A percentile compares a stretch with the other conserved stretches of the same genome.
Evolutionary conservation across 768 basidiomycete species (phyloP).

Genomic region (Dictyophora rubrovolvata): DNA sequence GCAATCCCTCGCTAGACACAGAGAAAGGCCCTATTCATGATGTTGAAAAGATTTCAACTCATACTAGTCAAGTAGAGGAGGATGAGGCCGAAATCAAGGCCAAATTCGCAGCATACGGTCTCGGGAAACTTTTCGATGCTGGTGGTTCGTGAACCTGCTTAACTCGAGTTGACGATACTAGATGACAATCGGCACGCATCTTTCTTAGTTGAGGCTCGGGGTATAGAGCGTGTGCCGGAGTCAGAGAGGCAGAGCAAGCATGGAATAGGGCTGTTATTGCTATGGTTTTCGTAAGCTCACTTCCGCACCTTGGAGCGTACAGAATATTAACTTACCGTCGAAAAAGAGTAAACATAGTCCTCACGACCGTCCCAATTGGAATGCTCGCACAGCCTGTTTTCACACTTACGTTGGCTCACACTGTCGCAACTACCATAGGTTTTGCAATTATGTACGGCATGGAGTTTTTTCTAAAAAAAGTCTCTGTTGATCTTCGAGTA

Average conservation of each 20-base stretch:
- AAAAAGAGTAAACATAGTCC: slow-evolving; percentile 39
- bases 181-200: not conserved
- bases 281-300: slow-evolving; percentile 4
- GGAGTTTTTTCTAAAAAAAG: not conserved
- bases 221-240: slow-evolving; percentile 45
- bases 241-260: slow-evolving; percentile 34
- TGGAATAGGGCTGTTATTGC: slow-evolving; percentile 8
- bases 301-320: not conserved
- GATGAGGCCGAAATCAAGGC: not conserved
- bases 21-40: not conserved
- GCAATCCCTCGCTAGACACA: not conserved
- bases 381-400: slow-evolving; percentile 37
- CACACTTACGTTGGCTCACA: slow-evolving; percentile 37
- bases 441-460: slow-evolving; percentile 1
- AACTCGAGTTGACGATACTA: not conserved
- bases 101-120: not conserved
- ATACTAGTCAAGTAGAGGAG: not conserved
- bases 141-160: not conserved
- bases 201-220: slow-evolving; percentile 36
- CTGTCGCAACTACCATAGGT: slow-evolving; percentile 7
- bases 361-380: slow-evolving; percentile 42
- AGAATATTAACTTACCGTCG: not conserved
- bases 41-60: not conserved
- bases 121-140: slow-evolving; percentile 3
- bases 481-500: not conserved